Evolutionary conservation across 495 filamentous ascomycete species (phyloP), one percentile per base, ranked within the genome.

Genomic region (Chaetomium fimeti): DNA sequence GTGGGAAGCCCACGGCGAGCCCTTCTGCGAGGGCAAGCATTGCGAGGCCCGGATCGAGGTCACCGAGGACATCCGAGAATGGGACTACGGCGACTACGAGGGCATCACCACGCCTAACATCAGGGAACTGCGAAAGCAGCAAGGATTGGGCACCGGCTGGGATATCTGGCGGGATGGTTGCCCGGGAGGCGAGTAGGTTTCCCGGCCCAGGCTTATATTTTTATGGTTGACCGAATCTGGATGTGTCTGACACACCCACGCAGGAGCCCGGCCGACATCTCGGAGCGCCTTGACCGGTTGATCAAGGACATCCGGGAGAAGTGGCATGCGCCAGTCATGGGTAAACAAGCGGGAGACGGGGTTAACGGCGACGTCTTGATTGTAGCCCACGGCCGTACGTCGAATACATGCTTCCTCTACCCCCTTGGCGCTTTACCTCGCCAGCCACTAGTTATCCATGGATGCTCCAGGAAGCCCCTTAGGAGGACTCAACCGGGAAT

Each of bases 71-170:
- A 86, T 97, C 29, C 83, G 89, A 15, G 93, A 98, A 73, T 98
- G 93, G 93, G 91, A 96, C 76, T 98, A 98, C 69, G 94, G 94
- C 13, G 85, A 89, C 66, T 98, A 98, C 72, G 94, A 98, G 74
- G 94, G 94, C 2, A 85, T 96, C 74, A 95, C 90, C 8, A 88
- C 83, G 60, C 74, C 82, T 18, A 76, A 90, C 70, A 97, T 98
- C 69, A 71, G 82, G 27, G 78, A 83, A 58, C 62, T 81, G 60
- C 80, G 91, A 38, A 83, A 79, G 72, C 74, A 82, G 66, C 73
- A 88, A 65, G 83, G 86, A 3, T 74, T 91, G 32, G 78, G 85
- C 58, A 70, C 76, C 3, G 62, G 71, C 36, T 96, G 90, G 86
- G 87, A 93, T 79, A 94, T 95, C 65, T 96, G 91, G 91, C 80